Evolutionary conservation across 2,329 filamentous ascomycete genomes (phyloP).

Genomic region (Chaetomiaceae sp.): DNA sequence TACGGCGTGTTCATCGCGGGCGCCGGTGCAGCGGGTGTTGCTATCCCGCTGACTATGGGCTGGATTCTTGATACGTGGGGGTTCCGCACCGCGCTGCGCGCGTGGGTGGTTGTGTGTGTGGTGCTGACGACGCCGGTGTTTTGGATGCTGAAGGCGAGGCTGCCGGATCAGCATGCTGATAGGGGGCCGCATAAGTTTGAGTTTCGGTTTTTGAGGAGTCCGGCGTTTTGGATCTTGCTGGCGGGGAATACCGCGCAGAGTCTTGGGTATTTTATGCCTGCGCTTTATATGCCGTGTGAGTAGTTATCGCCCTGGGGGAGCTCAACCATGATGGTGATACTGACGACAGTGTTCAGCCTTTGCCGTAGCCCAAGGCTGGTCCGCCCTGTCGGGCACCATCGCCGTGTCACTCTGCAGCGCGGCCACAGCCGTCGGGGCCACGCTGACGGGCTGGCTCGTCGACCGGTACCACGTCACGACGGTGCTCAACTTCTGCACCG

Average conservation of each 20-base stretch:
- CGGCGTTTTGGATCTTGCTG: neutral
- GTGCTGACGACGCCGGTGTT: constrained; percentile 50
- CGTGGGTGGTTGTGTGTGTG: constrained; percentile 48
- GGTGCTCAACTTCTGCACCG: neutral
- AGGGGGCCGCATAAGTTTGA: neutral
- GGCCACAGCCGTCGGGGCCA: neutral
- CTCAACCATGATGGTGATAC: no score
- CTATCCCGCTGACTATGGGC: constrained; percentile 49
- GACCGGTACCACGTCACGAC: neutral
- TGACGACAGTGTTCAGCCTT: no score
- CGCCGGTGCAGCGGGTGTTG: constrained; percentile 45
- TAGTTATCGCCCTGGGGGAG: no score
- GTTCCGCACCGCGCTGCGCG: constrained; percentile 47
- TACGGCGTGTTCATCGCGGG: constrained; percentile 60
- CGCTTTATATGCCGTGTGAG: no score
- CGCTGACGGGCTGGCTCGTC: neutral
- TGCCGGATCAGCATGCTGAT: constrained; percentile 31
- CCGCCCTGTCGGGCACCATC: neutral
- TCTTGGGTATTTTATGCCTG: no score
- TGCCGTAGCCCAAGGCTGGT: neutral
- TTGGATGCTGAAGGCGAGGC: constrained; percentile 50
- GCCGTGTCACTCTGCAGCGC: neutral
- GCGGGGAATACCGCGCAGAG: neutral
- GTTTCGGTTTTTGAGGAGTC: neutral
- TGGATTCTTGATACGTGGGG: constrained; percentile 46